Evolutionary conservation across 176 grass and related monocot genomes (phyloP).

Genomic region (Chrysopogon serrulatus): DNA sequence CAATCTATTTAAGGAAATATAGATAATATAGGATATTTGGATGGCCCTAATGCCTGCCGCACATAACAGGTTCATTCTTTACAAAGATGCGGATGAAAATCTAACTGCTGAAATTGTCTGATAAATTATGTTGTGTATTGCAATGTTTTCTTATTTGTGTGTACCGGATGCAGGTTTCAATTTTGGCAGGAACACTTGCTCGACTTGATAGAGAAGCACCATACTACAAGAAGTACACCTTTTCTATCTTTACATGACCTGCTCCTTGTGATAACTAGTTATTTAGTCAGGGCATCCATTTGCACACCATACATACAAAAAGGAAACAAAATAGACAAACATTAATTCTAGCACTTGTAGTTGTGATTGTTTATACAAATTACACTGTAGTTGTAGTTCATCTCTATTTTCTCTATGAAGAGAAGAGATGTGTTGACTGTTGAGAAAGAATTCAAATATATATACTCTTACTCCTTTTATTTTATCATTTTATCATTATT

Average conservation of each 20-base stretch:
- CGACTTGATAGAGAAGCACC: slow-evolving; percentile 99
- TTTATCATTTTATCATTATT: not conserved
- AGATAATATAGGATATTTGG: too few species aligned
- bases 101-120: not conserved
- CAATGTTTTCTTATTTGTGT: slow-evolving; percentile 15
- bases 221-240: slow-evolving; percentile 93
- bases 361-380: not conserved
- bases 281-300: not conserved
- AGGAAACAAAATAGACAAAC: not conserved
- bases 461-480: not conserved
- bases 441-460: not conserved
- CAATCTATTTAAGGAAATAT: too few species aligned
- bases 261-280: slow-evolving; percentile 1
- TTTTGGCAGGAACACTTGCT: slow-evolving; percentile 99
- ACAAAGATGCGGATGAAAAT: not conserved
- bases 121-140: not conserved
- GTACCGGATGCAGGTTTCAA: slow-evolving; percentile 74
- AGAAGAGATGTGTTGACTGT: not conserved
- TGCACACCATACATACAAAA: not conserved
- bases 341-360: not conserved
- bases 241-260: slow-evolving; percentile 11
- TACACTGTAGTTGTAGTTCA: not conserved
- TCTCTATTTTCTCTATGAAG: not conserved
- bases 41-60: too few species aligned
- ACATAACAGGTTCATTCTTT: not conserved